Percentiles rank a stretch among this genome's conserved stretches.
These are phyloP conservation scores for Yamadazyma phyllophila DNA, from an alignment of 805 yeast genomes.

Conservation along the genomic window DNA sequence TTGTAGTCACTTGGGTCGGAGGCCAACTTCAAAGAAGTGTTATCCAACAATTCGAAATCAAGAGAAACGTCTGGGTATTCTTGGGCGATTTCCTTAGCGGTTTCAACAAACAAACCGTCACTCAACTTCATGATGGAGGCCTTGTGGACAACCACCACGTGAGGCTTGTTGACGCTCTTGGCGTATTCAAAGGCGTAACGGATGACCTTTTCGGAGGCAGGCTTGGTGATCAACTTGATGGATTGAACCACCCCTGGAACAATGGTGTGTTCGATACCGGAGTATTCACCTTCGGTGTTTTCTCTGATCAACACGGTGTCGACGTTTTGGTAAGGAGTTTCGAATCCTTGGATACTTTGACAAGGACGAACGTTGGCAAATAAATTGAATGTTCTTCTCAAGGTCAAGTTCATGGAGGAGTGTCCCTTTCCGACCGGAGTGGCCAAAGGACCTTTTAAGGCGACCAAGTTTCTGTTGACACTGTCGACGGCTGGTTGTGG, in stretches of 20 bases:
- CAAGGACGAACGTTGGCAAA: constrained; percentile 98
- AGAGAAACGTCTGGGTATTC: constrained; percentile 89
- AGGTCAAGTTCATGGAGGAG: constrained; percentile 92
- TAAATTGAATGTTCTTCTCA: constrained; percentile 93
- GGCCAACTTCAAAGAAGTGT: constrained; percentile 88
- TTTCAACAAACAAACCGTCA: constrained; percentile 92
- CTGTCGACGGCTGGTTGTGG: constrained; percentile 91
- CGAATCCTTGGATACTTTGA: constrained; percentile 87
- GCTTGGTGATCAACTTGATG: constrained; percentile 93
- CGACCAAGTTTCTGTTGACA: constrained; percentile 89
- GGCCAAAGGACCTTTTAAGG: constrained; percentile 96
- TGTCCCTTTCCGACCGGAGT: constrained; percentile 99
- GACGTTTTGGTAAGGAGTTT: constrained; percentile 86
- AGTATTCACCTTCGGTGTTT: constrained; percentile 99
- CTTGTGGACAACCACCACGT: constrained; percentile 94
- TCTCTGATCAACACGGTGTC: constrained; percentile 97
- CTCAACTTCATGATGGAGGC: constrained; percentile 98
- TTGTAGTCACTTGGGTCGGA: constrained; percentile 85
- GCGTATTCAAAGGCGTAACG: constrained; percentile 98
- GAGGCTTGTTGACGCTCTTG: constrained; percentile 78
- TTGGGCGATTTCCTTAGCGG: constrained; percentile 84
- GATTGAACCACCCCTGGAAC: constrained; percentile 99
- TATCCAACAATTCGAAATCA: constrained; percentile 87
- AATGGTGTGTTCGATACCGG: constrained; percentile 97
- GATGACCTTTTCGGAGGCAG: constrained; percentile 94